Conservation (phyloP, 2,329 filamentous ascomycete species). For the Lachnellula occidentalis region DNA sequence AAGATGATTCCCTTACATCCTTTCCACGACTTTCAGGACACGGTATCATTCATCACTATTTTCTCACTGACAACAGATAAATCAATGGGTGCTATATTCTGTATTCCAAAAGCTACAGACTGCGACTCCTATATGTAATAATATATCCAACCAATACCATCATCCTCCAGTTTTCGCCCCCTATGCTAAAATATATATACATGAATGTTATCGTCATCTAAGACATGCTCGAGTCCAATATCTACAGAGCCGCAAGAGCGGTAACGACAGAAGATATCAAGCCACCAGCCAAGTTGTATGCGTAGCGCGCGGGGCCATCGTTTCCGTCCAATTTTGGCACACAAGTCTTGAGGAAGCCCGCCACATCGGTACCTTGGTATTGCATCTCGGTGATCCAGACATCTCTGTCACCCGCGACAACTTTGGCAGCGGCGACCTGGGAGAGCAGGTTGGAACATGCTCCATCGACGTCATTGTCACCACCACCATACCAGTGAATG, state of each 20-base stretch:
- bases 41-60: too few species aligned
- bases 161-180: not conserved
- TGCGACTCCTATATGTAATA: not conserved
- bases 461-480: too few species aligned
- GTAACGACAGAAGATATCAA: constrained; percentile 17
- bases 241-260: not conserved
- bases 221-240: not conserved
- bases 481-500: constrained; percentile 43
- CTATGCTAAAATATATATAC: not conserved
- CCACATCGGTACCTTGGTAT: constrained; percentile 27
- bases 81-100: not conserved
- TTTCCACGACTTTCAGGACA: too few species aligned
- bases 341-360: constrained; percentile 37
- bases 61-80: not conserved
- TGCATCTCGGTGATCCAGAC: constrained; percentile 45
- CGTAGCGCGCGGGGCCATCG: constrained; percentile 33
- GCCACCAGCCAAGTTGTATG: constrained; percentile 35
- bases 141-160: not conserved
- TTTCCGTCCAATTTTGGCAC: constrained; percentile 38
- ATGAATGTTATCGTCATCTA: not conserved
- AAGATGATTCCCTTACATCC: not conserved
- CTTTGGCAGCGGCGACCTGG: too few species aligned
- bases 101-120: not conserved
- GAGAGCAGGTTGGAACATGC: too few species aligned
- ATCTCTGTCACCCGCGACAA: constrained; percentile 24